phyloP scores from a whole-genome alignment of 2,329 filamentous ascomycete species.

The Fusarium napiforme region DNA sequence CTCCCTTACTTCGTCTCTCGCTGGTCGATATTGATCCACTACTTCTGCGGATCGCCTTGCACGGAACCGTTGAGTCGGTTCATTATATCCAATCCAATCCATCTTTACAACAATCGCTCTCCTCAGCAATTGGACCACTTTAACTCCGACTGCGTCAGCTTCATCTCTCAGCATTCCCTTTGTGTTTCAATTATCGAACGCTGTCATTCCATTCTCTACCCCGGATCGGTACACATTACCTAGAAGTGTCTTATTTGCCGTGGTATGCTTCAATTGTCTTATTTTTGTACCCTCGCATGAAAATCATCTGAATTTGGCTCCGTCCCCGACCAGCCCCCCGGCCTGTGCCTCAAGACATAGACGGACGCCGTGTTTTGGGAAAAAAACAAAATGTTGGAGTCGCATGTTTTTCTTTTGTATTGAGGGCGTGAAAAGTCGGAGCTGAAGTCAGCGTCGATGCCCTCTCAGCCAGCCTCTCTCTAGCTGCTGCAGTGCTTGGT shows the following conservation, averaged over 20 bases:
- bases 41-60: constrained; percentile 12
- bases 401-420: constrained; percentile 29
- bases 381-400: constrained; percentile 9
- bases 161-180: constrained; percentile 42
- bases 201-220: constrained; percentile 36
- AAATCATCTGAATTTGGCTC: constrained; percentile 37
- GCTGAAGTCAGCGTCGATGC: constrained; percentile 37
- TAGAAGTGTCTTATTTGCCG: constrained; percentile 42
- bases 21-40: constrained; percentile 35
- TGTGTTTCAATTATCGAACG: constrained; percentile 42
- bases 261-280: constrained; percentile 44
- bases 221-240: constrained; percentile 34
- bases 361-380: background rate
- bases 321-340: constrained; percentile 32
- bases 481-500: background rate
- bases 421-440: constrained; percentile 9
- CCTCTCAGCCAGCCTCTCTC: constrained; percentile 9
- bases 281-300: constrained; percentile 35
- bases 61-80: constrained; percentile 23
- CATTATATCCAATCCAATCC: constrained; percentile 10
- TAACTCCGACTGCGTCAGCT: constrained; percentile 21
- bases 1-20: constrained; percentile 31
- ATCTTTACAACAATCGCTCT: constrained; percentile 5
- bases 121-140: constrained; percentile 19
- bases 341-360: constrained; percentile 29